A percentile compares a stretch with the other conserved stretches of the same genome.
Conservation (phyloP, 208 protist species). For the Willaertia magna region DNA sequence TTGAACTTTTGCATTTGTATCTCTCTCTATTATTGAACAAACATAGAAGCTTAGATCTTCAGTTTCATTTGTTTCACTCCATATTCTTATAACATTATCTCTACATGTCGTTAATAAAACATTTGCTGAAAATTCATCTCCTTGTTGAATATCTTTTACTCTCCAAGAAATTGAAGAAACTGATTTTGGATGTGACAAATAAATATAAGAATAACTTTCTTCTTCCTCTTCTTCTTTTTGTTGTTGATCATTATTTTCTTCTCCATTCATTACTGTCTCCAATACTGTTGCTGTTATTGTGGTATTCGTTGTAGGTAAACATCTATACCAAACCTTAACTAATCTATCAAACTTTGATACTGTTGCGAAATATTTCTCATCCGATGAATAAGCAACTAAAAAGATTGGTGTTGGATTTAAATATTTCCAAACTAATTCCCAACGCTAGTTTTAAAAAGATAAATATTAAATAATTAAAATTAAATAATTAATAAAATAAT, state of each 20-base stretch:
- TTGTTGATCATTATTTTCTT: not conserved
- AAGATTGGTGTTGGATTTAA: not conserved
- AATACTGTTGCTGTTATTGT: not conserved
- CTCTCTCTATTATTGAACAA: not conserved
- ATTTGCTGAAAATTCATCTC: not conserved
- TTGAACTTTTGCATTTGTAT: not conserved
- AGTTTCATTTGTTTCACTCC: not conserved
- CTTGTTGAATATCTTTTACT: not conserved
- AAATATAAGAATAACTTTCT: not conserved
- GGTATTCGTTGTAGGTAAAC: not conserved
- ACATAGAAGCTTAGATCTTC: conserved; percentile 5
- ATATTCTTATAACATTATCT: not conserved
- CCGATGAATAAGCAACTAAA: not conserved
- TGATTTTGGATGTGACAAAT: not conserved
- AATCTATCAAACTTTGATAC: not conserved
- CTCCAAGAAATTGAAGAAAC: conserved; percentile 6
- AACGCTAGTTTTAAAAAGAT: no score
- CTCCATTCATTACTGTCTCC: no score
- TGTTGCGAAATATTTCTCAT: conserved; percentile 5
- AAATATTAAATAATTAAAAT: no score
- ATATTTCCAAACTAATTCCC: not conserved
- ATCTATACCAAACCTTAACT: conserved; percentile 2
- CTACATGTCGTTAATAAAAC: not conserved
- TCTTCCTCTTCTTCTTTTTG: not conserved
- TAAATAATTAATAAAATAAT: no score